Conservation (phyloP, 495 filamentous ascomycete species). For the Ascodesmis nigricans region DNA sequence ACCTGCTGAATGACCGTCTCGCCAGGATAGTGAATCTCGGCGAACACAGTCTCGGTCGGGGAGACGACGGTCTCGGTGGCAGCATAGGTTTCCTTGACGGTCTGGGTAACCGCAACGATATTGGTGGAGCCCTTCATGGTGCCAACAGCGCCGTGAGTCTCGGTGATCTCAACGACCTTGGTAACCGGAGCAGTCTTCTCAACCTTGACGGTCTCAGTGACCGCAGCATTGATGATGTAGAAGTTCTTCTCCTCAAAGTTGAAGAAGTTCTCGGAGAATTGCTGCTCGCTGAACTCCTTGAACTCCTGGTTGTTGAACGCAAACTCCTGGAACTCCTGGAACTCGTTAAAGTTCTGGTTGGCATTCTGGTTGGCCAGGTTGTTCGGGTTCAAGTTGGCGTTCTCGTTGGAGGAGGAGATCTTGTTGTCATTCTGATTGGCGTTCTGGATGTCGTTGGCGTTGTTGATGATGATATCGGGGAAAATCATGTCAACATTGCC, state of each 20-base stretch:
- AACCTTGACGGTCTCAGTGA: constrained; percentile 5
- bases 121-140: constrained; percentile 1
- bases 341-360: constrained; percentile 17
- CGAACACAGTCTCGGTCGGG: constrained; percentile 5
- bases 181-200: constrained; percentile 5
- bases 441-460: constrained; percentile 22
- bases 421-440: constrained; percentile 22
- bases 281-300: constrained; percentile 9
- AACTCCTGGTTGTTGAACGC: constrained; percentile 14
- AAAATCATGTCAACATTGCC: constrained; percentile 22
- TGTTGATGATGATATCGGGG: constrained; percentile 22
- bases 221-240: constrained; percentile 15
- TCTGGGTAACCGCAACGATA: constrained; percentile 6
- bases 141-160: constrained; percentile 1
- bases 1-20: constrained; percentile 16
- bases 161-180: background rate
- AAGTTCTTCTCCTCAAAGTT: constrained; percentile 20
- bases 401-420: constrained; percentile 19
- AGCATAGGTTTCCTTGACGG: constrained; percentile 2
- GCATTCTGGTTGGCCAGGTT: constrained; percentile 19
- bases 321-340: constrained; percentile 13
- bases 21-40: constrained; percentile 7
- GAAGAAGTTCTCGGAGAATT: constrained; percentile 5
- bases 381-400: constrained; percentile 18
- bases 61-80: constrained; percentile 4